phyloP scores from a whole-genome alignment of 2,329 filamentous ascomycete genomes.

The Penicillium sp. region DNA sequence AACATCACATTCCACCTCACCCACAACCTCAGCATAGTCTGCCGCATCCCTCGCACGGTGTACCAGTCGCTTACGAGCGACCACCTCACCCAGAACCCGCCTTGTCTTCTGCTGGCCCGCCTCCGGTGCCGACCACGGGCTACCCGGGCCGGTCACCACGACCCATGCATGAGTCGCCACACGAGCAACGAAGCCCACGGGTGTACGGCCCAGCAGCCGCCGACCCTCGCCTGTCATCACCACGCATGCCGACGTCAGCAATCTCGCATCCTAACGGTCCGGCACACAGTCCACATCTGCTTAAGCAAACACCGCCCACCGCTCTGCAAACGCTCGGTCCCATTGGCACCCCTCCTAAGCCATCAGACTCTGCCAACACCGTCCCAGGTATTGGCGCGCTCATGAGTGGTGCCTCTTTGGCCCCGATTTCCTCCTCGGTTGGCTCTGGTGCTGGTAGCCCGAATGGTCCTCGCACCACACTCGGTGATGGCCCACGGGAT shows the following conservation, averaged over 20 bases:
- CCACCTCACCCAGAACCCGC: slow-evolving; percentile 30
- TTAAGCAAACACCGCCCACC: slow-evolving; percentile 24
- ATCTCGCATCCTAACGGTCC: slow-evolving; percentile 21
- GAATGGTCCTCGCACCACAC: slow-evolving; percentile 6
- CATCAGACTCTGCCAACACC: slow-evolving; percentile 31
- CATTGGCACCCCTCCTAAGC: slow-evolving; percentile 21
- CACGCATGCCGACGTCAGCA: slow-evolving; percentile 25
- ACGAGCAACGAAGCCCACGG: slow-evolving; percentile 28
- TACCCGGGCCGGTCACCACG: slow-evolving; percentile 28
- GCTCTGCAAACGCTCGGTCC: slow-evolving; percentile 13
- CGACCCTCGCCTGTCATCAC: slow-evolving; percentile 36
- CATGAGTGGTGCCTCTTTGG: slow-evolving; percentile 36
- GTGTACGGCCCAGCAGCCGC: slow-evolving; percentile 24
- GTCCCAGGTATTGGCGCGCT: slow-evolving; percentile 53
- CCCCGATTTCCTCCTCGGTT: slow-evolving; percentile 24
- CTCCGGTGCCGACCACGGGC: slow-evolving; percentile 13
- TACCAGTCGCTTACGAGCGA: slow-evolving; percentile 33
- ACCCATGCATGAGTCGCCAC: slow-evolving; percentile 22
- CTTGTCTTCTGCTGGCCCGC: slow-evolving; percentile 23
- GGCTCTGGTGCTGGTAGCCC: slow-evolving; percentile 18
- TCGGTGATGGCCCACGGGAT: slow-evolving; percentile 45
- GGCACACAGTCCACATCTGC: slow-evolving; percentile 25
- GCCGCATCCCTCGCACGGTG: slow-evolving; percentile 24
- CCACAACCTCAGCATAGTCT: slow-evolving; percentile 21
- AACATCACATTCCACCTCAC: slow-evolving; percentile 20